phyloP scores from a whole-genome alignment of 306 rosid species.

The Lupinus albus region DNA sequence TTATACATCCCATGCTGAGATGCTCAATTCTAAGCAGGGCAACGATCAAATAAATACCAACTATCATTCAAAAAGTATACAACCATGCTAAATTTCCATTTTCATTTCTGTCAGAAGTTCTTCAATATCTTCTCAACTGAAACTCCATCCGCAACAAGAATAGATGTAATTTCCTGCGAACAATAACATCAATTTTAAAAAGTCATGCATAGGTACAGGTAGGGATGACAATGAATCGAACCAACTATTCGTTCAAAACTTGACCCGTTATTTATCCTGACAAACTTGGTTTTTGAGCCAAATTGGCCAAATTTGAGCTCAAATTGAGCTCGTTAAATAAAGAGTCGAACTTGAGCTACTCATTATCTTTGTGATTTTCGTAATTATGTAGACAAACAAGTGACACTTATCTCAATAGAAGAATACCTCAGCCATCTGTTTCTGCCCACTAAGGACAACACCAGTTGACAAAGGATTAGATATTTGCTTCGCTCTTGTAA shows the following conservation, averaged over 20 bases:
- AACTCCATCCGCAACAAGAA: slow-evolving; percentile 84
- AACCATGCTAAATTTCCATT: slow-evolving; percentile 47
- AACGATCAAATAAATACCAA: slow-evolving; percentile 46
- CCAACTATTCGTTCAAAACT: no score
- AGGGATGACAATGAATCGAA: no score
- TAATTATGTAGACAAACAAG: slow-evolving; percentile 14
- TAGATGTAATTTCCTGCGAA: slow-evolving; percentile 88
- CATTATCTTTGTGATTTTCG: no score
- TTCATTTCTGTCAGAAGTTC: slow-evolving; percentile 63
- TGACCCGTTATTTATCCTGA: no score
- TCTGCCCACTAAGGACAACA: slow-evolving; percentile 89
- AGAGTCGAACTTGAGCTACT: no score
- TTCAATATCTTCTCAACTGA: slow-evolving; percentile 80
- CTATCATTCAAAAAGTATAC: slow-evolving; percentile 48
- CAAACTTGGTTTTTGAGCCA: no score
- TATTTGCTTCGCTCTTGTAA: slow-evolving; percentile 69
- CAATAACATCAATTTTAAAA: slow-evolving; percentile 8
- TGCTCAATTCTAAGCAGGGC: slow-evolving; percentile 52
- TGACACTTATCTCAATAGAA: slow-evolving; percentile 22
- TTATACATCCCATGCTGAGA: slow-evolving; percentile 56
- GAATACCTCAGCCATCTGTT: slow-evolving; percentile 86
- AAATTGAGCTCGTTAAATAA: no score
- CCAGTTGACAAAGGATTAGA: slow-evolving; percentile 66
- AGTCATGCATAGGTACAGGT: no score
- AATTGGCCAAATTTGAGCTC: no score